Conservation (phyloP, 2,329 filamentous ascomycete species). For the Colletotrichum camelliae region DNA sequence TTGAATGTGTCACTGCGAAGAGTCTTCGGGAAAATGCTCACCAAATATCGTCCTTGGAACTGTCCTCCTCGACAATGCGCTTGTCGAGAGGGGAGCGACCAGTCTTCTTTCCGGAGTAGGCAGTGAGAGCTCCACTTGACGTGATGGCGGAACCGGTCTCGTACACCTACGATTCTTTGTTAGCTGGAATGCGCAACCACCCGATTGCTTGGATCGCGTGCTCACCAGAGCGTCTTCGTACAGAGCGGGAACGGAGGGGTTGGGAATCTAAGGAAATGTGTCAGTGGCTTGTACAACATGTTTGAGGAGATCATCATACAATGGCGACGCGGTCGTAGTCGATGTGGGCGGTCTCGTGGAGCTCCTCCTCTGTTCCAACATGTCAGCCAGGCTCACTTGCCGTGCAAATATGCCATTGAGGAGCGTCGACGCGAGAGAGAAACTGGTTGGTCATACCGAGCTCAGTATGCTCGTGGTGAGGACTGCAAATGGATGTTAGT, state of each 20-base stretch:
- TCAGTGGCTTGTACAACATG: constrained; percentile 22
- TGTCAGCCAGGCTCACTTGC: not conserved
- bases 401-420: not conserved
- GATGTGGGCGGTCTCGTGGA: constrained; percentile 97
- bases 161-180: constrained; percentile 58
- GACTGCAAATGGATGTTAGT: constrained; percentile 55
- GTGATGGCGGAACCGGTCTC: constrained; percentile 98
- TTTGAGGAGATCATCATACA: constrained; percentile 52
- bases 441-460: constrained; percentile 60
- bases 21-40: constrained; percentile 34
- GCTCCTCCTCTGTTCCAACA: constrained; percentile 71
- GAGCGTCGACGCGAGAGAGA: not conserved
- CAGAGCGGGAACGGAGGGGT: constrained; percentile 91
- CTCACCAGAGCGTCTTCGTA: constrained; percentile 96
- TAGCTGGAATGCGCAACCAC: not conserved
- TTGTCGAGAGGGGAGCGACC: constrained; percentile 97
- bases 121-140: constrained; percentile 90
- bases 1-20: not conserved
- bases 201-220: not conserved
- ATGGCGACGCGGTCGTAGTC: constrained; percentile 99
- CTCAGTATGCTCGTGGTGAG: constrained; percentile 88
- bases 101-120: constrained; percentile 98
- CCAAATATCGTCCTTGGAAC: constrained; percentile 93
- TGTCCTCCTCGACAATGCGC: constrained; percentile 91
- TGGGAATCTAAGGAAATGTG: constrained; percentile 66